Conservation (phyloP, 108 stramenopile genomes). For the Craspedostauros australis region DNA sequence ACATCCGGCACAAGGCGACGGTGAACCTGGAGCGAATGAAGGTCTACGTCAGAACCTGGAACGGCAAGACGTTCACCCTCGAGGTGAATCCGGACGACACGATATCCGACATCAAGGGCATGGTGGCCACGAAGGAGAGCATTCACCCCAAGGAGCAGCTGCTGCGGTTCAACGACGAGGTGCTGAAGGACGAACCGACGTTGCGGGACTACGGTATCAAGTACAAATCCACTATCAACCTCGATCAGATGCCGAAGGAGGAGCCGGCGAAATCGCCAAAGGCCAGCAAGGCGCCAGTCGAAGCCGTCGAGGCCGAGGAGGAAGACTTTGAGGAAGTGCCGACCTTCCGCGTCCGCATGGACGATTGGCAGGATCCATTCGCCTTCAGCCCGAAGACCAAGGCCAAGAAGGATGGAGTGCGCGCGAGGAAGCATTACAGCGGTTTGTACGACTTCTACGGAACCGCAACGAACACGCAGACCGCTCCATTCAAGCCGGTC, state of each 20-base stretch:
- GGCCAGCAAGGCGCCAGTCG: too few relatives aligned
- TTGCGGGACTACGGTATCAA: constrained; percentile 8
- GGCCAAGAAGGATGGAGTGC: constrained; percentile 2
- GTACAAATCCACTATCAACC: constrained; percentile 20
- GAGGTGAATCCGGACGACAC: constrained; percentile 18
- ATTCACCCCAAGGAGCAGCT: constrained; percentile 13
- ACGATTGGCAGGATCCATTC: constrained; percentile 7
- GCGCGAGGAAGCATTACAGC: too few relatives aligned
- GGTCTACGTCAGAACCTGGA: constrained; percentile 12
- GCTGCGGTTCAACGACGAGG: constrained; percentile 14
- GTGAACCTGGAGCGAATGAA: constrained; percentile 22
- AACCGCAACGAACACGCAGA: too few relatives aligned
- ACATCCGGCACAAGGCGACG: constrained; percentile 13
- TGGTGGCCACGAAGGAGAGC: constrained; percentile 17
- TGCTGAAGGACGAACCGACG: constrained; percentile 5
- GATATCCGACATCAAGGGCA: constrained; percentile 10
- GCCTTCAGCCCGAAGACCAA: neutral
- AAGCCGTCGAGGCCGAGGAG: too few relatives aligned
- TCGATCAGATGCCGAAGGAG: too few relatives aligned
- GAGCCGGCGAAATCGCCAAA: too few relatives aligned
- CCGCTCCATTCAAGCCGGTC: too few relatives aligned
- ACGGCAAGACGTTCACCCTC: constrained; percentile 20
- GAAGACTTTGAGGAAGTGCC: too few relatives aligned
- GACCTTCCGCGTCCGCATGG: constrained; percentile 3
- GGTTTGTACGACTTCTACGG: too few relatives aligned